Percentiles rank a stretch among this genome's conserved stretches.
Evolutionary conservation across 2,329 filamentous ascomycete genomes (phyloP).

Genomic region (Penicillium sp.): DNA sequence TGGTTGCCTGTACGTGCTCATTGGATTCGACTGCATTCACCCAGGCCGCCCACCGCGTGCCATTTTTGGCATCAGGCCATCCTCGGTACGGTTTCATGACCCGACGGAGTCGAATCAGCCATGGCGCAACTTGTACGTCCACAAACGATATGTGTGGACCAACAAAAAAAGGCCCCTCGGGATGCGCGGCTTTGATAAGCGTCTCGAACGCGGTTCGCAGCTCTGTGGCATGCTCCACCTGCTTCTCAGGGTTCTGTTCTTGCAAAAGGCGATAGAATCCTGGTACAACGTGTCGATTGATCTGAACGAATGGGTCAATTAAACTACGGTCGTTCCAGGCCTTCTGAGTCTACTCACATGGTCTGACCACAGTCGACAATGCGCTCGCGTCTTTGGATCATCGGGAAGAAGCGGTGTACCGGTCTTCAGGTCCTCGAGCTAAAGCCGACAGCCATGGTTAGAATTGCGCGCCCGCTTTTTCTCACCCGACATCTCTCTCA

Average conservation of each 20-base stretch:
- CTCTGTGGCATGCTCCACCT: constrained; percentile 53
- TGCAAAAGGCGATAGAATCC: constrained; percentile 69
- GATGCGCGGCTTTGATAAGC: constrained; percentile 52
- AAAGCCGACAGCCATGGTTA: background rate
- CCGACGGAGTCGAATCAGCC: constrained; percentile 62
- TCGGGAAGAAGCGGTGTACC: constrained; percentile 56
- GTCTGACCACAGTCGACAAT: constrained; percentile 72
- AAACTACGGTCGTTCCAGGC: background rate
- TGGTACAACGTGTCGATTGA: constrained; percentile 71
- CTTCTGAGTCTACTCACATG: constrained; percentile 50
- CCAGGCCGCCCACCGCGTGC: constrained; percentile 63
- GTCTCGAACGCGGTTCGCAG: constrained; percentile 62
- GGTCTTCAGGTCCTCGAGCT: constrained; percentile 67
- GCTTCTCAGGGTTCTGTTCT: constrained; percentile 55
- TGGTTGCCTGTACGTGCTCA: constrained; percentile 59
- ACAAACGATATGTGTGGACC: constrained; percentile 57
- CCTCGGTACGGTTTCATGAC: constrained; percentile 60
- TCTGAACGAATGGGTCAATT: constrained; percentile 40
- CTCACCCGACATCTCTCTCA: constrained; percentile 36
- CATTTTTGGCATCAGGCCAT: constrained; percentile 59
- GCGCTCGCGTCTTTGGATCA: constrained; percentile 62
- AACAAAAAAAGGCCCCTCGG: constrained; percentile 64
- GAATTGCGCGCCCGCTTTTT: background rate
- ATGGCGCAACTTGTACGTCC: constrained; percentile 70
- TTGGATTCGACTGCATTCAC: constrained; percentile 62